Evolutionary conservation across 345 rosid genomes (phyloP).

Genomic region (Acer negundo): DNA sequence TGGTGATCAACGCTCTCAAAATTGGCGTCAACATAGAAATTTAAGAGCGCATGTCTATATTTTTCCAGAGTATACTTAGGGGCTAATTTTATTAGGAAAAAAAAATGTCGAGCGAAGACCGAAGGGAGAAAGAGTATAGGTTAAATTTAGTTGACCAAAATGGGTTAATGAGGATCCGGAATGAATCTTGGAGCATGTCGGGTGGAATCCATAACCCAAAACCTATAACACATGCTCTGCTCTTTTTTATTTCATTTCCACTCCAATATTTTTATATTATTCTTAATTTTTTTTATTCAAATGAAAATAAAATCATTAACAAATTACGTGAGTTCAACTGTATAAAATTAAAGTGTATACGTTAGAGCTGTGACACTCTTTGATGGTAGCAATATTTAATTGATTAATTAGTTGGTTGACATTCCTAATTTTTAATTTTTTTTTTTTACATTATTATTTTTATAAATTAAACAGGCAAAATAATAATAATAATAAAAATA

Average conservation of each 20-base stretch:
- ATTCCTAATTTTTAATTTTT: no score
- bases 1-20: neutral
- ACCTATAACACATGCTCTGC: slow-evolving; percentile 9
- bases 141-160: slow-evolving; percentile 28
- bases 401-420: no score
- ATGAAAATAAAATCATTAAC: neutral
- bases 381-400: no score
- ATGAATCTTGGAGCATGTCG: slow-evolving; percentile 32
- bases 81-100: neutral
- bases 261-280: neutral
- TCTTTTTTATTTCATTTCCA: neutral
- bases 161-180: neutral
- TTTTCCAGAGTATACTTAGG: neutral
- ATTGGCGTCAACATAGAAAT: neutral
- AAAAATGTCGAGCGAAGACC: neutral
- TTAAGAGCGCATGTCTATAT: neutral
- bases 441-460: no score
- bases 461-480: no score
- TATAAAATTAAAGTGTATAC: no score
- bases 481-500: no score
- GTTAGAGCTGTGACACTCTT: no score
- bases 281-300: neutral
- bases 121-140: neutral
- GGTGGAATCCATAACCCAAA: slow-evolving; percentile 8
- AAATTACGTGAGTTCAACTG: neutral